A percentile compares a stretch with the other conserved stretches of the same genome.
Evolutionary conservation across 2,329 filamentous ascomycete genomes (phyloP).

Genomic region (Raffaelea ambrosiae): DNA sequence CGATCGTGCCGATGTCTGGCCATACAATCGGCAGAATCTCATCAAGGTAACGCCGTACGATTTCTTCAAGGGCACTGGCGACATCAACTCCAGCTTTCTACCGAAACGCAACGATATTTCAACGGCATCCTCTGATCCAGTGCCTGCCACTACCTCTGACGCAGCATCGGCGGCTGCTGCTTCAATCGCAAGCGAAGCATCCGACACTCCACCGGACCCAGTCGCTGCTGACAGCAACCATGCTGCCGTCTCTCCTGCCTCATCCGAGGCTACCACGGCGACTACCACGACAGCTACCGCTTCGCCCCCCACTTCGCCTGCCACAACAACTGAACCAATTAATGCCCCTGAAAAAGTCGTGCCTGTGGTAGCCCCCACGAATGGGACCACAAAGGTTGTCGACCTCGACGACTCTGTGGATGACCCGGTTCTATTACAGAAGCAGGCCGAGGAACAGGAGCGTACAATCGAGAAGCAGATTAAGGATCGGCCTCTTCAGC

Average conservation of each 20-base stretch:
- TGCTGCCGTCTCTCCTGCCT: background rate
- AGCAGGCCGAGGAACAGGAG: conserved; percentile 78
- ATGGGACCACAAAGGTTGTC: conserved; percentile 16
- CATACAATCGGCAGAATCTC: conserved; percentile 78
- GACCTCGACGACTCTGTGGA: conserved; percentile 60
- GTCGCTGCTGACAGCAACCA: background rate
- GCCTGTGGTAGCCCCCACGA: background rate
- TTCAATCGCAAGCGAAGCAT: background rate
- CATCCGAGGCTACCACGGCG: background rate
- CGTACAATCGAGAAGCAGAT: conserved; percentile 82
- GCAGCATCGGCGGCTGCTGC: background rate
- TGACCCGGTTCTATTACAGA: conserved; percentile 57
- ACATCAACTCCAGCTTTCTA: conserved; percentile 96
- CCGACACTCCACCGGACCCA: background rate
- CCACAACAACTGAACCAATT: background rate
- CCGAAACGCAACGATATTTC: conserved; percentile 62
- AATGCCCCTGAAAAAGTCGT: too few species aligned
- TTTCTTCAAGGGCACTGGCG: conserved; percentile 95
- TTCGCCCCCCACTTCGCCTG: too few species aligned
- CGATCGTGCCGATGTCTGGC: conserved; percentile 93
- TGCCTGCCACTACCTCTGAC: background rate
- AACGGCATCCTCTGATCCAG: conserved; percentile 13
- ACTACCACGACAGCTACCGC: conserved; percentile 4
- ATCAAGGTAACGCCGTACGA: conserved; percentile 95
- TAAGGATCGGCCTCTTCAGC: conserved; percentile 78